These are phyloP conservation scores for Backusella sp. DNA, from an alignment of 192 early-diverging fungal genomes.

Conservation along the genomic window DNA sequence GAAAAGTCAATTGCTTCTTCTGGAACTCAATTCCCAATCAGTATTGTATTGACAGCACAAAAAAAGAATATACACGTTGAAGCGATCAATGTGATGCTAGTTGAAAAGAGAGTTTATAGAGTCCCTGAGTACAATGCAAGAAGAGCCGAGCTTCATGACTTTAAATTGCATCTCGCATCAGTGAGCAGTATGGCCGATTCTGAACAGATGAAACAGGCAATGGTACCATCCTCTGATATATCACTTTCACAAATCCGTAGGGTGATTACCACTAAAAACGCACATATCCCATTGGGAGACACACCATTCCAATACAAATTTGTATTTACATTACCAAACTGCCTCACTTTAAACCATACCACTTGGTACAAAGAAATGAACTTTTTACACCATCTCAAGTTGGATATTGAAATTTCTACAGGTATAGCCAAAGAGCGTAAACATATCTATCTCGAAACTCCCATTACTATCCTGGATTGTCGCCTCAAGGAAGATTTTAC, in stretches of 20 bases:
- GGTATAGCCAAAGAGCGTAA: neutral
- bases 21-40: conserved; percentile 29
- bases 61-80: conserved; percentile 23
- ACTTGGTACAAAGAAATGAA: conserved; percentile 27
- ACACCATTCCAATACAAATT: conserved; percentile 24
- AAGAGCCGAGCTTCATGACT: conserved; percentile 21
- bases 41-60: conserved; percentile 14
- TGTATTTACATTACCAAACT: conserved; percentile 33
- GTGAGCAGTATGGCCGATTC: conserved; percentile 7
- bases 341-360: conserved; percentile 27
- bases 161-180: conserved; percentile 11
- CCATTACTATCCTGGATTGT: conserved; percentile 32
- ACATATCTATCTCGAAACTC: conserved; percentile 27
- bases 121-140: conserved; percentile 25
- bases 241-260: conserved; percentile 8
- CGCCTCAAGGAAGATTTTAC: conserved; percentile 32
- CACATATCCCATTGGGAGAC: conserved; percentile 14
- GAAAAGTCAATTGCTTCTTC: conserved; percentile 33
- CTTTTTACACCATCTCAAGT: conserved; percentile 23
- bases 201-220: neutral
- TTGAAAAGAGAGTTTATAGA: conserved; percentile 25
- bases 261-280: conserved; percentile 17
- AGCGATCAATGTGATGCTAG: conserved; percentile 20
- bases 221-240: neutral
- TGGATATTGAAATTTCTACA: conserved; percentile 23